Percentiles rank a stretch among this genome's conserved stretches.
These are phyloP conservation scores for Coccinonectria pachysandricola DNA, from an alignment of 2,329 filamentous ascomycete genomes.

Conservation along the genomic window DNA sequence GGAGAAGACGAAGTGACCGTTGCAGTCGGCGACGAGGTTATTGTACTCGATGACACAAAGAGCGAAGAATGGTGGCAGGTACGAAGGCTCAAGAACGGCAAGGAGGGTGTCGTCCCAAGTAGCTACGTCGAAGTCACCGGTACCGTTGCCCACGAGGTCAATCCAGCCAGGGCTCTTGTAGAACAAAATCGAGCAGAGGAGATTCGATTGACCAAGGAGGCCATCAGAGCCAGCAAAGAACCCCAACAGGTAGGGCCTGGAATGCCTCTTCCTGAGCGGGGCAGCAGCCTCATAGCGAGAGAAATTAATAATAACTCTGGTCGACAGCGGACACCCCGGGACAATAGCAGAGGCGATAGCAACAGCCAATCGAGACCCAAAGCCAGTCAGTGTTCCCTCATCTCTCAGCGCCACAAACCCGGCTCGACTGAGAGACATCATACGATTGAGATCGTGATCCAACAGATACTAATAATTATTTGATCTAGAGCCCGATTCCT, in stretches of 20 bases:
- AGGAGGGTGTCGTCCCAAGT: constrained; percentile 91
- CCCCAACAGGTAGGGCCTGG: constrained; percentile 61
- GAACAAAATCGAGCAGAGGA: constrained; percentile 75
- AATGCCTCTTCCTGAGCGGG: constrained; percentile 65
- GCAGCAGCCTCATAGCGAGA: constrained; percentile 64
- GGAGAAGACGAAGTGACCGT: constrained; percentile 96
- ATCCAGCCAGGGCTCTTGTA: constrained; percentile 50
- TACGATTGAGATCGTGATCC: too few species aligned
- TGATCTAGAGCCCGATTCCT: constrained; percentile 62
- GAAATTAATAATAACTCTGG: constrained; percentile 56
- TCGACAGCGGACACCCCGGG: constrained; percentile 62
- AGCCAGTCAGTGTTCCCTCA: constrained; percentile 51
- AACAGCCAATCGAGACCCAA: constrained; percentile 49
- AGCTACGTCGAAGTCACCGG: constrained; percentile 90
- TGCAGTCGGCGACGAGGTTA: constrained; percentile 77
- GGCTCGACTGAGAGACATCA: too few species aligned
- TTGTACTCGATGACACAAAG: constrained; percentile 79
- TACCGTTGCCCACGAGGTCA: constrained; percentile 43
- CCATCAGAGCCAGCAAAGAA: constrained; percentile 53
- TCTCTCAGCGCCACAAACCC: too few species aligned
- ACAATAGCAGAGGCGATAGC: constrained; percentile 51
- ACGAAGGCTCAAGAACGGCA: constrained; percentile 77
- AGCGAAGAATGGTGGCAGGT: constrained; percentile 99
- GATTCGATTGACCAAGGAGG: constrained; percentile 71
- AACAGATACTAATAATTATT: constrained; percentile 7